Evolutionary conservation across 768 basidiomycete genomes (phyloP).

Genomic region (Lentinula guzmanii): DNA sequence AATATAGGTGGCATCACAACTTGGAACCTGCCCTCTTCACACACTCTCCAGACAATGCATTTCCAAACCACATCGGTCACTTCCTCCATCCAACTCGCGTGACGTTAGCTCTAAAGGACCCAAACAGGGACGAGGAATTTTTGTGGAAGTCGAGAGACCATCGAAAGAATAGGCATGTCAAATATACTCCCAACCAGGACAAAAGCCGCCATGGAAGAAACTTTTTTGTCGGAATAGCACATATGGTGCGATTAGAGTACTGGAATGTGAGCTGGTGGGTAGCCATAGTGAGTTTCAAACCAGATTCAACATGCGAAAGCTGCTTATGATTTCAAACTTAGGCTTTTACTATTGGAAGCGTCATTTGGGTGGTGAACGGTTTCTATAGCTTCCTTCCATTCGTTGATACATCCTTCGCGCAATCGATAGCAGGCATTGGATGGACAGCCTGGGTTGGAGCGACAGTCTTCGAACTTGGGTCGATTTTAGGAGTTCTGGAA

Average conservation of each 20-base stretch:
- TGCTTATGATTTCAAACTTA: constrained; percentile 6
- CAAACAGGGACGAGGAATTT: constrained; percentile 8
- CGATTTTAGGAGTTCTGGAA: constrained; percentile 47
- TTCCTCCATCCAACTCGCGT: neutral
- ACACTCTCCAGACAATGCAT: neutral
- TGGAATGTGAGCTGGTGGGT: constrained; percentile 43
- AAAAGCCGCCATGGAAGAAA: constrained; percentile 12
- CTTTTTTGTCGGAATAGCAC: constrained; percentile 15
- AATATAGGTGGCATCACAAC: neutral
- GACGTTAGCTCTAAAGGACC: neutral
- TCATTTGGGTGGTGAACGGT: constrained; percentile 53
- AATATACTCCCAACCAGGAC: constrained; percentile 15
- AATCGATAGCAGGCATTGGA: constrained; percentile 27
- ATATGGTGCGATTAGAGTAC: constrained; percentile 30
- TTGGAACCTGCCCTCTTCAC: neutral
- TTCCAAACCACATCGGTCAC: neutral
- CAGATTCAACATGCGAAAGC: neutral
- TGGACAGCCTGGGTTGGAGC: constrained; percentile 54
- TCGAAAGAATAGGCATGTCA: constrained; percentile 27
- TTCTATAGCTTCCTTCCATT: constrained; percentile 48
- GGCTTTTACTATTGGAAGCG: constrained; percentile 36
- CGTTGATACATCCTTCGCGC: constrained; percentile 20
- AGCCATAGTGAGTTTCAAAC: constrained; percentile 23
- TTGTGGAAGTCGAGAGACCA: constrained; percentile 37
- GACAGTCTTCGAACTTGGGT: constrained; percentile 53